Evolutionary conservation across 768 basidiomycete genomes (phyloP).

Genomic region (Leccinum longicurvipes): DNA sequence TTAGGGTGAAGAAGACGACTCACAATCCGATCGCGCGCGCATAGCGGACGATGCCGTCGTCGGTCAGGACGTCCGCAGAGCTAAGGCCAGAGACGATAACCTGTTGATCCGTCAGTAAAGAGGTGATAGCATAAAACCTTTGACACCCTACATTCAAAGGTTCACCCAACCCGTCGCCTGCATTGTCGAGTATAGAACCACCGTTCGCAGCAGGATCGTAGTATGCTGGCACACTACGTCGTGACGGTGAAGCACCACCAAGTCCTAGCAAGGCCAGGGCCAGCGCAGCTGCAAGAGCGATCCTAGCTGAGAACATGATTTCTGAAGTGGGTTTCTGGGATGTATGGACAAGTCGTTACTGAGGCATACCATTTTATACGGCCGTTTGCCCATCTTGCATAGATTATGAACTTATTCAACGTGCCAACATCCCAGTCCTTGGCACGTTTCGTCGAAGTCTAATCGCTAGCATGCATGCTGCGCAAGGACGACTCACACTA

Average conservation of each 20-base stretch:
- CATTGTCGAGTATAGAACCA: conserved; percentile 45
- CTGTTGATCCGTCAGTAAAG: conserved; percentile 19
- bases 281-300: neutral
- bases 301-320: neutral
- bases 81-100: conserved; percentile 66
- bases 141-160: conserved; percentile 38
- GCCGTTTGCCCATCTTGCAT: neutral
- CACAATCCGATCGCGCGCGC: conserved; percentile 64
- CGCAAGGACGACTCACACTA: neutral
- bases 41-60: conserved; percentile 54
- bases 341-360: neutral
- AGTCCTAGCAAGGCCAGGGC: conserved; percentile 1
- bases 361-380: neutral
- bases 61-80: conserved; percentile 52
- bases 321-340: neutral
- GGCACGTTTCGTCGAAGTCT: neutral
- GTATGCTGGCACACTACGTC: conserved; percentile 28
- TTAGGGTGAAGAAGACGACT: conserved; percentile 20
- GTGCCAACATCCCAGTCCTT: neutral
- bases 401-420: neutral
- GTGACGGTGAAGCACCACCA: neutral
- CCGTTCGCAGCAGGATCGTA: conserved; percentile 34
- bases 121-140: neutral
- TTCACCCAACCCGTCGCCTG: conserved; percentile 38
- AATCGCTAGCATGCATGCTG: neutral